phyloP scores from a whole-genome alignment of 192 early-diverging fungal genomes.

The Podila verticillata region DNA sequence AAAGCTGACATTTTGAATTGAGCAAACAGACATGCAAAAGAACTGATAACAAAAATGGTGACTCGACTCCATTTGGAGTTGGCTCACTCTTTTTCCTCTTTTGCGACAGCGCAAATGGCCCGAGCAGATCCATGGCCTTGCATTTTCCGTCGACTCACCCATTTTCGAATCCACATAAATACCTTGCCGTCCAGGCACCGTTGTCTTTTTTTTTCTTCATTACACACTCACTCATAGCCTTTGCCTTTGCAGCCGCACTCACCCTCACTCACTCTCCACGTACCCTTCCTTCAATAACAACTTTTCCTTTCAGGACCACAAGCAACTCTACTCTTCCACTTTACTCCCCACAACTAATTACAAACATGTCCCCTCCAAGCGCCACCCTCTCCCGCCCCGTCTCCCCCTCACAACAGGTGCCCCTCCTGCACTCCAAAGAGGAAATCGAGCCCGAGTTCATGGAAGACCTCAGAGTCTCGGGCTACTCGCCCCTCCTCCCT shows the following conservation, averaged over 20 bases:
- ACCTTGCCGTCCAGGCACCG: background rate
- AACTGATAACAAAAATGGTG: background rate
- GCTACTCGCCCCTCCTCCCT: slow-evolving; percentile 91
- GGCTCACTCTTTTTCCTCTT: background rate
- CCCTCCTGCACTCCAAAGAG: slow-evolving; percentile 50
- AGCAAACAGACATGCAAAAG: too few species aligned
- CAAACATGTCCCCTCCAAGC: background rate
- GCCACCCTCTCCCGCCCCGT: slow-evolving; percentile 19
- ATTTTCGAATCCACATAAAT: too few species aligned
- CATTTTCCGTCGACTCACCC: background rate
- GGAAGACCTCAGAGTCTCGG: slow-evolving; percentile 90
- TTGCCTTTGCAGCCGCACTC: too few species aligned
- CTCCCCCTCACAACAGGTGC: slow-evolving; percentile 28
- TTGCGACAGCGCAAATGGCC: too few species aligned
- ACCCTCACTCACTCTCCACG: background rate
- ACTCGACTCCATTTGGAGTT: background rate
- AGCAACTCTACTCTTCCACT: background rate
- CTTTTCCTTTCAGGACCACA: background rate
- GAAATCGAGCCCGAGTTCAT: slow-evolving; percentile 56
- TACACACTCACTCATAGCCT: background rate
- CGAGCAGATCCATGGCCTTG: background rate
- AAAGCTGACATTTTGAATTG: too few species aligned
- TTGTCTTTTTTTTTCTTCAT: background rate
- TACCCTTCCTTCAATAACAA: background rate
- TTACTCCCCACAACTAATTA: too few species aligned